These are phyloP conservation scores for Dalechampia spathulata DNA, from an alignment of 441 rosid species.

Conservation along the genomic window DNA sequence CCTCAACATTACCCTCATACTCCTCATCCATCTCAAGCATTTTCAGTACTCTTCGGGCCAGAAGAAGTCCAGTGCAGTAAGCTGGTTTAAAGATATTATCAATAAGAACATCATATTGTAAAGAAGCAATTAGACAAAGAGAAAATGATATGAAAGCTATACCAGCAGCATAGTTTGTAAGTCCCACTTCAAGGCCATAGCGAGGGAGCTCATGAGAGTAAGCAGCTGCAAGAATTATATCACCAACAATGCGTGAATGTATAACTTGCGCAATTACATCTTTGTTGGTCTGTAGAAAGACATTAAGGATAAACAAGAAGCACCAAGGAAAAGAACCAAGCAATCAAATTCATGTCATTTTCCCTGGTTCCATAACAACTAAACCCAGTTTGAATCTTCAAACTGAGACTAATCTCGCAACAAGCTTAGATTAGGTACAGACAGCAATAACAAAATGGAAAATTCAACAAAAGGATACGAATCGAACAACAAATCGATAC, in stretches of 20 bases:
- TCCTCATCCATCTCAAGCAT: slow-evolving; percentile 71
- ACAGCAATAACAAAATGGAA: not conserved
- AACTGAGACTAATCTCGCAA: too few species aligned
- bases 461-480: slow-evolving; percentile 35
- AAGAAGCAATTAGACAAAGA: not conserved
- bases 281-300: slow-evolving; percentile 49
- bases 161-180: slow-evolving; percentile 88
- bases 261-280: slow-evolving; percentile 63
- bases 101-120: not conserved
- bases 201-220: slow-evolving; percentile 72
- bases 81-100: slow-evolving; percentile 30
- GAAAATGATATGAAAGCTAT: not conserved
- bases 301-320: slow-evolving; percentile 1
- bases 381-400: too few species aligned
- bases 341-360: not conserved
- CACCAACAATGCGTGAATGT: slow-evolving; percentile 68
- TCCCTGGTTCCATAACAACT: too few species aligned
- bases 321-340: not conserved
- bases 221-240: slow-evolving; percentile 69
- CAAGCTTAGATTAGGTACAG: not conserved
- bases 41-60: slow-evolving; percentile 85
- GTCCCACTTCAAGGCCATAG: slow-evolving; percentile 80
- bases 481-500: slow-evolving; percentile 71
- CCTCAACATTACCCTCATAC: slow-evolving; percentile 76
- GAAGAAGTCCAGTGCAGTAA: slow-evolving; percentile 80